phyloP scores from a whole-genome alignment of 192 early-diverging fungal species.

The Backusella westeae region DNA sequence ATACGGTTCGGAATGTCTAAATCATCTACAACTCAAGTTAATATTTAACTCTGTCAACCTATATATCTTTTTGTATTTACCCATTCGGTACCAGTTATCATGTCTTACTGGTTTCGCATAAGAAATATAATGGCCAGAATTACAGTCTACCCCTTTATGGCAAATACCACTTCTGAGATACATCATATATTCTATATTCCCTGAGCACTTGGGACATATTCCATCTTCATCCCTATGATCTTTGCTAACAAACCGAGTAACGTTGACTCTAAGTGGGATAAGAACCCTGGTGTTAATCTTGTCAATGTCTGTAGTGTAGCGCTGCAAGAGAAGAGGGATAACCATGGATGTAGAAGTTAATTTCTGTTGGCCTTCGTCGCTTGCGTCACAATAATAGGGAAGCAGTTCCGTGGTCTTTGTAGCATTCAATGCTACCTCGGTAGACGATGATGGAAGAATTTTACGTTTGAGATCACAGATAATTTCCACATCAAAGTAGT shows the following conservation, averaged over 20 bases:
- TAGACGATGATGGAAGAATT: constrained; percentile 1
- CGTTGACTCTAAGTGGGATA: constrained; percentile 53
- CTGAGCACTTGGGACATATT: constrained; percentile 20
- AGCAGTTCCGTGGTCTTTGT: constrained; percentile 65
- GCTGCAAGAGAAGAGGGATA: constrained; percentile 64
- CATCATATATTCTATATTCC: constrained; percentile 12
- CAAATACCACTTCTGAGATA: constrained; percentile 25
- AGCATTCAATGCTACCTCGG: constrained; percentile 52
- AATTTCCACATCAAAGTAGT: constrained; percentile 64
- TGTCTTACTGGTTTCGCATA: constrained; percentile 14
- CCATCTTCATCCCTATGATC: constrained; percentile 41
- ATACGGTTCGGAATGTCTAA: constrained; percentile 48
- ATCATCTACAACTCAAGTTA: constrained; percentile 51
- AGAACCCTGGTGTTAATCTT: constrained; percentile 37
- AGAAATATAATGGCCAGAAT: constrained; percentile 35
- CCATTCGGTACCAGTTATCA: constrained; percentile 38
- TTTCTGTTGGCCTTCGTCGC: constrained; percentile 37
- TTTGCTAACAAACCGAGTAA: constrained; percentile 39
- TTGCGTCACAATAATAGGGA: constrained; percentile 66
- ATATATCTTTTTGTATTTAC: neutral
- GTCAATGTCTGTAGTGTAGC: constrained; percentile 48
- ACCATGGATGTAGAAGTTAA: constrained; percentile 56
- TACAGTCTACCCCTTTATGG: constrained; percentile 21
- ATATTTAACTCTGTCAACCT: neutral
- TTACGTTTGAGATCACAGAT: constrained; percentile 46